Percentiles rank a stretch among this genome's conserved stretches.
Evolutionary conservation across 2,329 filamentous ascomycete species (phyloP).

Genomic region (Aspergillus unguis): DNA sequence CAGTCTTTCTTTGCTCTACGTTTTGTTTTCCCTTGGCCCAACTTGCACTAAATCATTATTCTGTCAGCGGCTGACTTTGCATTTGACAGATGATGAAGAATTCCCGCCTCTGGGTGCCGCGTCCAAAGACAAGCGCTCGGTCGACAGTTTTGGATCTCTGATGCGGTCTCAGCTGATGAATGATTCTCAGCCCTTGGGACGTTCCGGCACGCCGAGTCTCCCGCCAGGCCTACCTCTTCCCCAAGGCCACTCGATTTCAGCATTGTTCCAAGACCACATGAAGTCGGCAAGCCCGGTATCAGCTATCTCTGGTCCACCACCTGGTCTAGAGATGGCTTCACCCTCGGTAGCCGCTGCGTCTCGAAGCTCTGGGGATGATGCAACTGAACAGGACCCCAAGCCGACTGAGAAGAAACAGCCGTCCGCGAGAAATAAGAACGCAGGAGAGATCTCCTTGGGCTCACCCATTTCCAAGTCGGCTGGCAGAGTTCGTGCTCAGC

Average conservation of each 20-base stretch:
- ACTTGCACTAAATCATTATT: slow-evolving; percentile 6
- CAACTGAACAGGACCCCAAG: slow-evolving; percentile 25
- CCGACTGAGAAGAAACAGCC: slow-evolving; percentile 19
- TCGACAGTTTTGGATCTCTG: slow-evolving; percentile 37
- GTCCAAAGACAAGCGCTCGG: slow-evolving; percentile 34
- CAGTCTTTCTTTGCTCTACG: slow-evolving; percentile 17
- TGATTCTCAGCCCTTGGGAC: slow-evolving; percentile 28
- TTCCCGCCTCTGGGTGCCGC: slow-evolving; percentile 46
- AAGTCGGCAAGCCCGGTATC: slow-evolving; percentile 30
- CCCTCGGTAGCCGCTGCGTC: slow-evolving; percentile 30
- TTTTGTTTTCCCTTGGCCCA: slow-evolving; percentile 15
- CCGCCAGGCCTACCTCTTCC: slow-evolving; percentile 44
- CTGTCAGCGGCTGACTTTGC: slow-evolving; percentile 26
- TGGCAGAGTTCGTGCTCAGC: slow-evolving; percentile 25
- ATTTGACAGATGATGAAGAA: slow-evolving; percentile 43
- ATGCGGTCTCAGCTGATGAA: slow-evolving; percentile 33
- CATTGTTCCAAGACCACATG: slow-evolving; percentile 31
- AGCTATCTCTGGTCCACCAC: slow-evolving; percentile 27
- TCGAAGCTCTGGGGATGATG: slow-evolving; percentile 22
- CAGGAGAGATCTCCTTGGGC: slow-evolving; percentile 39
- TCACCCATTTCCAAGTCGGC: slow-evolving; percentile 39
- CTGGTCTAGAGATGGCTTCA: slow-evolving; percentile 25
- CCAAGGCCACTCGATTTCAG: slow-evolving; percentile 38
- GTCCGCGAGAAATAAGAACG: slow-evolving; percentile 28
- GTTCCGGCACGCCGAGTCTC: slow-evolving; percentile 38